Percentiles rank a stretch among this genome's conserved stretches.
Evolutionary conservation across 805 yeast species (phyloP).

Genomic region (Hanseniaspora meyeri): DNA sequence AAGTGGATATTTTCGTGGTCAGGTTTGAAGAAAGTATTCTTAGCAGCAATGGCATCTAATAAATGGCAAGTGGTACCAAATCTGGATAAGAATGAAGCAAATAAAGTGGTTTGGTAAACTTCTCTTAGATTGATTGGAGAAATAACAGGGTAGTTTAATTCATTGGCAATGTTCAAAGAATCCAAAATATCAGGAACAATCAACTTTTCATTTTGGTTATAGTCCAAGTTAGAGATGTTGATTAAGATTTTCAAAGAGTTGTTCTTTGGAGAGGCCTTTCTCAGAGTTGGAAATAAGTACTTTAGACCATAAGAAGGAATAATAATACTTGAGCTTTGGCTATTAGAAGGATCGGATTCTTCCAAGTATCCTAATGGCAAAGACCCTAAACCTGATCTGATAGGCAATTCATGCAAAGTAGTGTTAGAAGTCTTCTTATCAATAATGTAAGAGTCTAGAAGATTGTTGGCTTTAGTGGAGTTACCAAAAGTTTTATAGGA

Average conservation of each 20-base stretch:
- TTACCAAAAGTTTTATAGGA: conserved; percentile 59
- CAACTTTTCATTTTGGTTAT: conserved; percentile 41
- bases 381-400: conserved; percentile 74
- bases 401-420: conserved; percentile 38
- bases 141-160: conserved; percentile 53
- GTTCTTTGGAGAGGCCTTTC: conserved; percentile 23
- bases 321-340: conserved; percentile 35
- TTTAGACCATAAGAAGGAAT: conserved; percentile 57
- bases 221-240: conserved; percentile 67
- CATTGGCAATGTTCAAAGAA: conserved; percentile 50
- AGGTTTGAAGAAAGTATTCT: conserved; percentile 8
- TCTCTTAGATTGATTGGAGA: conserved; percentile 53
- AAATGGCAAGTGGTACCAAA: conserved; percentile 49
- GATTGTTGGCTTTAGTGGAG: conserved; percentile 28
- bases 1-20: conserved; percentile 2
- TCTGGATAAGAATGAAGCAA: conserved; percentile 52
- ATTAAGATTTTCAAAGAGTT: conserved; percentile 46
- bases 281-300: conserved; percentile 52
- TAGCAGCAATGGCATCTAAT: conserved; percentile 59
- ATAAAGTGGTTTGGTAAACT: conserved; percentile 52
- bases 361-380: conserved; percentile 60
- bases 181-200: conserved; percentile 48
- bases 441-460: conserved; percentile 44
- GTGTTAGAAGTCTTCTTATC: conserved; percentile 10
- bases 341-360: conserved; percentile 19